A percentile compares a stretch with the other conserved stretches of the same genome.
Evolutionary conservation across 2,329 filamentous ascomycete species (phyloP).

Genomic region (Colletotrichum tabaci): DNA sequence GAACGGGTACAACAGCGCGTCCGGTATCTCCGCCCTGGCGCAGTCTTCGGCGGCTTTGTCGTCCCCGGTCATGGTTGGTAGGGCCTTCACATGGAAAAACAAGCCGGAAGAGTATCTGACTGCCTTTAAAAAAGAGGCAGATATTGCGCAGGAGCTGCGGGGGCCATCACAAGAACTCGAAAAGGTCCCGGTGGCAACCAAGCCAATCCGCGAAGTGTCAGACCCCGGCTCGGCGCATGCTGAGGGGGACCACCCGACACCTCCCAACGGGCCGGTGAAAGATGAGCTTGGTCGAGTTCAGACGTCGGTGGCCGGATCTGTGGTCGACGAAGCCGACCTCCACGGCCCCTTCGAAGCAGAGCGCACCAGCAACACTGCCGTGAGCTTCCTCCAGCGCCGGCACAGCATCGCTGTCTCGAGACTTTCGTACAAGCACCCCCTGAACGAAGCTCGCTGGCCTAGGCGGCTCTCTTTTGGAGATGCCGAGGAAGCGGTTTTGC

Average conservation of each 20-base stretch:
- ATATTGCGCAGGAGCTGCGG: conserved; percentile 19
- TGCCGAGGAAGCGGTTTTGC: conserved; percentile 81
- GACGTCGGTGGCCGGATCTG: conserved; percentile 71
- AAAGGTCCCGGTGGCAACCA: not conserved
- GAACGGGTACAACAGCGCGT: conserved; percentile 49
- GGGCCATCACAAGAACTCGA: conserved; percentile 30
- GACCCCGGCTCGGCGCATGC: conserved; percentile 27
- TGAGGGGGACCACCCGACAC: conserved; percentile 27
- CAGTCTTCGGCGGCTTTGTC: conserved; percentile 52
- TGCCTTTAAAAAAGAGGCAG: conserved; percentile 38
- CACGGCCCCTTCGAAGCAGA: conserved; percentile 67
- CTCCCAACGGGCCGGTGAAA: conserved; percentile 26
- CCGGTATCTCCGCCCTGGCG: conserved; percentile 54
- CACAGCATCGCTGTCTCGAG: conserved; percentile 66
- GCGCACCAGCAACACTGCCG: conserved; percentile 58
- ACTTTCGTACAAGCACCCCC: conserved; percentile 48
- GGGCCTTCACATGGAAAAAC: conserved; percentile 75
- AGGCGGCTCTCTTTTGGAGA: conserved; percentile 82
- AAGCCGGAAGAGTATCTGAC: conserved; percentile 73
- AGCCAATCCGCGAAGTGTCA: conserved; percentile 13
- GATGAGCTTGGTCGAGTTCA: conserved; percentile 32
- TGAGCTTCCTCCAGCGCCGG: conserved; percentile 72
- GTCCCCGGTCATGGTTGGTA: conserved; percentile 59
- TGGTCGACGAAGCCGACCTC: conserved; percentile 72
- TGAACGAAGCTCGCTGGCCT: conserved; percentile 76